Evolutionary conservation across 1,284 basidiomycete species (phyloP).

Genomic region (Moniliophthora roreri): DNA sequence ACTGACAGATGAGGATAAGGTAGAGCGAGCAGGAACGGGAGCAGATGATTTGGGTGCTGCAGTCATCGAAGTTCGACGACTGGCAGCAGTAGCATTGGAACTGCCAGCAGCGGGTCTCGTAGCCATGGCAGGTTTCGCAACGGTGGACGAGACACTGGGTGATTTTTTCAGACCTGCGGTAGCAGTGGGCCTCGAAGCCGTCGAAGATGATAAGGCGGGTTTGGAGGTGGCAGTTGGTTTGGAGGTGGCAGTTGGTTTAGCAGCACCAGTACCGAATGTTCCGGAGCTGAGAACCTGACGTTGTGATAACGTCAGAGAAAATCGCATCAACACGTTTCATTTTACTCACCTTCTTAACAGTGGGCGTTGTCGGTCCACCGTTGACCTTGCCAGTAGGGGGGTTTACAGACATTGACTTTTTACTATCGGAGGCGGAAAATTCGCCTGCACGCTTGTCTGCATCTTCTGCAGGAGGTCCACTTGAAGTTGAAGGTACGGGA

Average conservation of each 20-base stretch:
- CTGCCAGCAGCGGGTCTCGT: conserved; percentile 25
- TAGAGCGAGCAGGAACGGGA: conserved; percentile 31
- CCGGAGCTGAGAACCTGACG: conserved; percentile 64
- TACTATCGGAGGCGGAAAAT: conserved; percentile 16
- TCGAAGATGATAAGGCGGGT: conserved; percentile 21
- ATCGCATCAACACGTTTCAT: conserved; percentile 25
- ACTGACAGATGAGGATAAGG: conserved; percentile 37
- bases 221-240: conserved; percentile 37
- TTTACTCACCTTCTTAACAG: conserved; percentile 63
- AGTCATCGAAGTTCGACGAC: conserved; percentile 47
- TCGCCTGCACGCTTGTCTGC: conserved; percentile 14
- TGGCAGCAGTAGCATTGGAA: conserved; percentile 29
- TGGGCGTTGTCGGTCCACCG: conserved; percentile 46
- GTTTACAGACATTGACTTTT: conserved; percentile 31
- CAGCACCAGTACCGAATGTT: conserved; percentile 60
- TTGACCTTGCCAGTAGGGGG: conserved; percentile 41
- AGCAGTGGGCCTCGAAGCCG: conserved; percentile 27
- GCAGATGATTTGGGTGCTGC: conserved; percentile 36
- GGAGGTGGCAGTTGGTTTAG: conserved; percentile 42
- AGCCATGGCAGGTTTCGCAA: conserved; percentile 43
- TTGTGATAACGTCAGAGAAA: conserved; percentile 25
- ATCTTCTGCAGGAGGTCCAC: conserved; percentile 14
- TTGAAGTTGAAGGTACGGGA: conserved; percentile 11
- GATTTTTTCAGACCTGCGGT: conserved; percentile 50
- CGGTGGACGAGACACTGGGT: conserved; percentile 35